These are phyloP conservation scores for Phellopilus nigrolimitatus DNA, from an alignment of 1,284 basidiomycete genomes.

Conservation along the genomic window DNA sequence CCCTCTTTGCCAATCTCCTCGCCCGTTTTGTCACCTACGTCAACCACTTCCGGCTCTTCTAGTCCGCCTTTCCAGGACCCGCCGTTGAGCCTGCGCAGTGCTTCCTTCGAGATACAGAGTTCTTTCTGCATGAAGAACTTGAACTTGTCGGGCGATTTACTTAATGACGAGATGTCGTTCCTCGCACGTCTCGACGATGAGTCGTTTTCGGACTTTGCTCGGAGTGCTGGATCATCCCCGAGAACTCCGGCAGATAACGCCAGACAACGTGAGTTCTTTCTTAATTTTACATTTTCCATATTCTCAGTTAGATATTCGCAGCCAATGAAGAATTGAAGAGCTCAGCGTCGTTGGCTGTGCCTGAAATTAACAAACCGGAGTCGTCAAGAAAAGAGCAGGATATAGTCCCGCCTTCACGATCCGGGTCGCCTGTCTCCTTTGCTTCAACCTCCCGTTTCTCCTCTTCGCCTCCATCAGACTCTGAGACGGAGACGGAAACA, in stretches of 20 bases:
- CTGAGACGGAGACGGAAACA: neutral
- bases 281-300: neutral
- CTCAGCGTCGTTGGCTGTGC: too few relatives aligned
- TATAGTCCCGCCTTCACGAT: neutral
- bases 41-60: neutral
- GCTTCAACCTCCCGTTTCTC: neutral
- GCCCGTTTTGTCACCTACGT: neutral
- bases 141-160: constrained; percentile 12
- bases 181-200: constrained; percentile 15
- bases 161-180: constrained; percentile 20
- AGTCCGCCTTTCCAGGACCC: constrained; percentile 10
- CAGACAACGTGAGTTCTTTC: neutral
- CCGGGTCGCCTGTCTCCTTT: neutral
- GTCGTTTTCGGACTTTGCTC: constrained; percentile 12
- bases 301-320: too few relatives aligned
- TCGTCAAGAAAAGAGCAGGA: neutral
- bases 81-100: constrained; percentile 1
- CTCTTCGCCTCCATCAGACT: neutral
- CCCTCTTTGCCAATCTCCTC: constrained; percentile 3
- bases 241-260: neutral
- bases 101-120: constrained; percentile 15
- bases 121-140: constrained; percentile 10
- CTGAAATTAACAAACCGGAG: neutral
- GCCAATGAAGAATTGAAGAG: too few relatives aligned
- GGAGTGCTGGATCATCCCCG: neutral